Percentiles rank a stretch among this genome's conserved stretches.
Evolutionary conservation across 139 green algal species (phyloP).

Genomic region (Picochlorum sp.): DNA sequence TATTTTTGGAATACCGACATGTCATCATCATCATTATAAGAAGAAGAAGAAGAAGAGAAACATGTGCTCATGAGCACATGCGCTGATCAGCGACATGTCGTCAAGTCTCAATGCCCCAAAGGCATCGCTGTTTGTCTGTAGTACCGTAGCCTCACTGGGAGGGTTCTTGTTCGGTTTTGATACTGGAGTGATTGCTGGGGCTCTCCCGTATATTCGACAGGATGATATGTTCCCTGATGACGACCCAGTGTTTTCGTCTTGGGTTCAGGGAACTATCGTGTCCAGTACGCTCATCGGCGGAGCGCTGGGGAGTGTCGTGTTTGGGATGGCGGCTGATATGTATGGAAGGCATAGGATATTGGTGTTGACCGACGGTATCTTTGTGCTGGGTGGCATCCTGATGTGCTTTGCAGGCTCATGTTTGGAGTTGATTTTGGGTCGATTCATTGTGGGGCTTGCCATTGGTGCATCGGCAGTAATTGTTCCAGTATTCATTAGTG

Average conservation of each 20-base stretch:
- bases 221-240: conserved; percentile 38
- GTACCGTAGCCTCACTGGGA: neutral
- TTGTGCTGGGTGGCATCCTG: conserved; percentile 25
- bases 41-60: too few relatives aligned
- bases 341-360: conserved; percentile 21
- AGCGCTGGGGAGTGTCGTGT: conserved; percentile 36
- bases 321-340: conserved; percentile 43
- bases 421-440: conserved; percentile 18
- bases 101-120: too few relatives aligned
- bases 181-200: conserved; percentile 45
- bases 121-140: neutral
- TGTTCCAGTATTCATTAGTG: conserved; percentile 58
- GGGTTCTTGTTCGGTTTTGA: neutral
- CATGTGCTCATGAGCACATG: too few relatives aligned
- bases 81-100: too few relatives aligned
- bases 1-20: neutral
- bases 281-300: conserved; percentile 36
- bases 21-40: too few relatives aligned
- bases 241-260: conserved; percentile 14
- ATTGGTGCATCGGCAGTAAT: conserved; percentile 49
- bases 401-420: conserved; percentile 29
- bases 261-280: conserved; percentile 41
- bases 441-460: conserved; percentile 44
- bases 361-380: conserved; percentile 42
- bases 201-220: conserved; percentile 64